Evolutionary conservation across 805 yeast species (phyloP), one percentile per base, ranked within the genome.

Genomic region (Komagataella phaffii): DNA sequence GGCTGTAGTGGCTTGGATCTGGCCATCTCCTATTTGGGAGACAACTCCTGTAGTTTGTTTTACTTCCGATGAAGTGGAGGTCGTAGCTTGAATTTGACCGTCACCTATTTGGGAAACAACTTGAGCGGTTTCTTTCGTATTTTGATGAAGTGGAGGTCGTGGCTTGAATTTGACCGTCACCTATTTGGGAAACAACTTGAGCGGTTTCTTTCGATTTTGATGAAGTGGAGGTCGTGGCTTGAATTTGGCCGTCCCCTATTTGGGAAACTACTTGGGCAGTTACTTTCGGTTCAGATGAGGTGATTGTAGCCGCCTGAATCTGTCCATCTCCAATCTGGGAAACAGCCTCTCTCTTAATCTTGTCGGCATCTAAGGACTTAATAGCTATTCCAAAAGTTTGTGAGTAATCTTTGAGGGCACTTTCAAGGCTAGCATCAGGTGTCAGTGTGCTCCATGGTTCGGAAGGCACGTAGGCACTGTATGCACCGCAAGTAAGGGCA

Each of bases 391-490:
- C 91, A 60, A 84, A 84, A 49, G 75, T 62, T 49, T 69, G 64
- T 46, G 76, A 54, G 73, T 76, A 77, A 59, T 79, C 79, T 49
- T 86, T 77, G 50, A 74, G 58, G 55, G 80, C 83, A 60, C 80
- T 80, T 8, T 78, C 57, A 54, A 74, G 73, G 48, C 74, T 61
- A 49, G 76, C 77, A 46, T 65, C 53, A 58, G 93, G 90, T 44
- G 89, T 83, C 65, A 85, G 73, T 52, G 88, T 81, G 51, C 84
- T 66, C 85, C 85, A 84, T 59, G 83, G 80, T 54, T 78, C 83
- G 51, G 80, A 65, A 55, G 85, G 85, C 57, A 80, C 77, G 58
- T 76, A 76, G 53, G 87, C 87, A 50, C 85, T 83, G 50, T 73
- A 51, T 40, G 81, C 72, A 17, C 72, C 54, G n/a, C 78, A 64